Base-by-base conservation (phyloP, 257 asterid species). In the Agastache rugosa region DNA sequence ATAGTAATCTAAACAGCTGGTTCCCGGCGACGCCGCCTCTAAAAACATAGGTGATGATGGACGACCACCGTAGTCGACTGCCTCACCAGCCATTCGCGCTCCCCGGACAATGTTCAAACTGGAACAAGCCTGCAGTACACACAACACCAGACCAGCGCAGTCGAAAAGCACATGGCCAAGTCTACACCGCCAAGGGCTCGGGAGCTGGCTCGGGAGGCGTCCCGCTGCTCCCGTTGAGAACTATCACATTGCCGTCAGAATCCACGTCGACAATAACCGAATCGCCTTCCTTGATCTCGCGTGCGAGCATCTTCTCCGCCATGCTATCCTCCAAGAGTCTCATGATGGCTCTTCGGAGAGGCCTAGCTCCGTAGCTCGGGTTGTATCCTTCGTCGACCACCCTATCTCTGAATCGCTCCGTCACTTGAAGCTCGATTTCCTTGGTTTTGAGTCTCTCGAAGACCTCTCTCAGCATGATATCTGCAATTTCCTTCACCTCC, bases 281-380 rank as follows among this genome's bases (percentile, higher is more conserved):
- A 59, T 93, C 96, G 0, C 96, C 96, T 67, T 88, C 92, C 76
- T 88, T 89, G 73, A 89, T 83, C 47, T 87, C 86, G 0, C 92
- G 81, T 0, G 89, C 86, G 15, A 91, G 88, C 85, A 91, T 84
- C 81, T 80, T 87, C 86, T 93, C 96, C 0, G 97, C 97, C 97
- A 93, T 87, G 80, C 87, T 83, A 44, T 93, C 97, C 82, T 91
- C 96, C 81, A 93, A 59, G 6, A 87, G 85, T 71, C 93, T 89
- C 89, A 88, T 91, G 16, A 93, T 93, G 12, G 98, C 96, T 73
- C 97, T 77, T 65, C 93, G 81, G 14, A 93, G 77, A 2, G 98
- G 97, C 70, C 98, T 81, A 2, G 98, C 97, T 8, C 98, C 97
- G 6, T 88, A 91, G 75, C 89, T 89, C 15, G 91, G 91, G 74